Conservation (phyloP, 148 eudicot genomes). For the Silene uniflora region DNA sequence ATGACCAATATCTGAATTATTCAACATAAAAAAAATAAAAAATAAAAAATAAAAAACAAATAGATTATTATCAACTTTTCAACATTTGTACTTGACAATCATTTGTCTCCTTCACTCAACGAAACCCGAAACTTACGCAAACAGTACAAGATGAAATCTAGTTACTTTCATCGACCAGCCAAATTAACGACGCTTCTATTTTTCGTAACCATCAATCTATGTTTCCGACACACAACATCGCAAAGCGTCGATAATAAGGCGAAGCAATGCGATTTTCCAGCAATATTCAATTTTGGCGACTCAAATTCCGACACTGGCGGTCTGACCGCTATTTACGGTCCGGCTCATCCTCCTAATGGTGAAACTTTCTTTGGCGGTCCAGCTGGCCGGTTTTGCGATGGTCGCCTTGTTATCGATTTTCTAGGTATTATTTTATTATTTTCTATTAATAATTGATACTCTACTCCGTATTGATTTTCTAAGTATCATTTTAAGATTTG, state of each 20-base stretch:
- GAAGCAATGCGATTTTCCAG: conserved; percentile 50
- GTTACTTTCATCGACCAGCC: not conserved
- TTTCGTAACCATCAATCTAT: not conserved
- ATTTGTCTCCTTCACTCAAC: no score
- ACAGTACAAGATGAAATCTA: not conserved
- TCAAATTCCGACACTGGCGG: conserved; percentile 97
- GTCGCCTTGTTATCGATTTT: conserved; percentile 73
- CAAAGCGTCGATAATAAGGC: not conserved
- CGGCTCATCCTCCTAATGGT: conserved; percentile 57
- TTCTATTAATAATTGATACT: no score
- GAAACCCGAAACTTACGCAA: not conserved
- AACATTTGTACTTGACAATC: no score
- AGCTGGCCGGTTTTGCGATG: conserved; percentile 66
- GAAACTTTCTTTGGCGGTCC: conserved; percentile 61
- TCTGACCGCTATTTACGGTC: conserved; percentile 69
- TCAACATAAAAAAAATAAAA: no score
- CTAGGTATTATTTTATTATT: conserved; percentile 40
- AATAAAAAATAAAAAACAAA: no score
- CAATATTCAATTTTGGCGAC: conserved; percentile 87
- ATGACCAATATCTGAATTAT: no score
- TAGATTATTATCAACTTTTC: no score
- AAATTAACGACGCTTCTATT: not conserved
- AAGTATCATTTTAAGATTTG: no score
- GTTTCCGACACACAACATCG: not conserved
- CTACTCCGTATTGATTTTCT: no score